Evolutionary conservation across 805 yeast genomes (phyloP), one percentile per base, ranked within the genome.

Genomic region (Wickerhamiella bombiphila): DNA sequence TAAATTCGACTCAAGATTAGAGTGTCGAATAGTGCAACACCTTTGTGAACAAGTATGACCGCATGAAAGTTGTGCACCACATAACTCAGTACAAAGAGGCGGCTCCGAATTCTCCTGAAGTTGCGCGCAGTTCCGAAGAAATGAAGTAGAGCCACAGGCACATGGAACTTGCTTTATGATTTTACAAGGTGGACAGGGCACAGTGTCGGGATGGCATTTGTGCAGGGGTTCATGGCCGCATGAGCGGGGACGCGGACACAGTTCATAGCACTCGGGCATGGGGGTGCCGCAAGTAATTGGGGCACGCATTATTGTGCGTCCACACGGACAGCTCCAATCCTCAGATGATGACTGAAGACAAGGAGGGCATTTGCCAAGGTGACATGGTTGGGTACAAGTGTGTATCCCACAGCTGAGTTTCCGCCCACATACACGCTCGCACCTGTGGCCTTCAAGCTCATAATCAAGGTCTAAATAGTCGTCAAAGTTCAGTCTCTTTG

Each of bases 81-180:
- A 39, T 3, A 31, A 26, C 15, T 20, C 26, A 30, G 35, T 42
- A 39, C n/a, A 19, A 2, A 5, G 20, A n/a, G n/a, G 18, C 7
- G 33, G 16, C 16, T 29, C 32, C 15, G 16, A n/a, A 7, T n/a
- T n/a, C n/a, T n/a, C n/a, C n/a, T n/a, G n/a, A n/a, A n/a, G n/a
- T n/a, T 20, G 13, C 13, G 29, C 31, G 5, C 31, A 31, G 21
- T 45, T 40, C 7, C 25, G 38, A 1, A 35, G 32, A 3, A 15
- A 2, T 2, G 39, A 22, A 3, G 14, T 26, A 2, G 36, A 33
- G 2, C 80, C 80, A 63, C 91, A 80, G 45, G 68, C 63, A 53
- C 91, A 80, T 16, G 44, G 42, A 42, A 68, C 71, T 17, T 62
- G 57, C 1, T 75, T 74, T 3, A 70, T 18, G 3, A 19, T 22